These are phyloP conservation scores for Glycine latifolia DNA, from an alignment of 306 rosid genomes.

Conservation along the genomic window DNA sequence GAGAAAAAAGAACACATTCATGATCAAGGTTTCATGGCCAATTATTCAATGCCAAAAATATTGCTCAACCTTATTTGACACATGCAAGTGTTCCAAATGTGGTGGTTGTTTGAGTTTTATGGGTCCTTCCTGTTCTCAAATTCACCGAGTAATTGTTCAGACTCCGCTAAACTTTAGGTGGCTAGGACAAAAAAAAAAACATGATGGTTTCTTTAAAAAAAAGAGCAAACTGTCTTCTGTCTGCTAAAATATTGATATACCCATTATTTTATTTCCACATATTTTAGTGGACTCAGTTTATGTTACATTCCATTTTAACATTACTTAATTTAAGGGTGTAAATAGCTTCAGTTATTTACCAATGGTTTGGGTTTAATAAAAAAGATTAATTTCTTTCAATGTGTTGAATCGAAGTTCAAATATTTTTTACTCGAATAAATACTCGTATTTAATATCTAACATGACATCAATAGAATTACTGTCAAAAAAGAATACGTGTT, in stretches of 20 bases:
- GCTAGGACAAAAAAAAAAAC: not conserved
- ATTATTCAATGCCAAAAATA: not conserved
- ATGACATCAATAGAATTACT: too few relatives aligned
- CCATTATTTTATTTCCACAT: not conserved
- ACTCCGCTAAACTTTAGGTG: constrained; percentile 11
- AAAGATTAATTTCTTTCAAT: too few relatives aligned
- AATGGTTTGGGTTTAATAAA: not conserved
- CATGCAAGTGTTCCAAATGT: not conserved
- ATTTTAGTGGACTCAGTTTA: not conserved
- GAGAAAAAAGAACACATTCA: too few relatives aligned
- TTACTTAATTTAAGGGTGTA: not conserved
- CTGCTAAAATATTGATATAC: not conserved
- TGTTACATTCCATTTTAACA: not conserved
- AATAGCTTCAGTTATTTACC: not conserved
- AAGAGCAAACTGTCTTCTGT: not conserved
- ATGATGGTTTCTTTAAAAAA: too few relatives aligned
- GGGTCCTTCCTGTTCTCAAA: constrained; percentile 39
- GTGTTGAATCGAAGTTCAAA: too few relatives aligned
- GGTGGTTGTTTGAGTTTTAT: not conserved
- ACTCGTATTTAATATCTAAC: too few relatives aligned
- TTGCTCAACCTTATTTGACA: constrained; percentile 30
- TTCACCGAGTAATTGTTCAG: constrained; percentile 39
- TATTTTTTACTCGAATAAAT: too few relatives aligned
- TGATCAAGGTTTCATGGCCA: not conserved
- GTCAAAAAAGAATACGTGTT: too few relatives aligned